These are phyloP conservation scores for Auricularia cornea DNA, from an alignment of 768 basidiomycete genomes.

Conservation along the genomic window DNA sequence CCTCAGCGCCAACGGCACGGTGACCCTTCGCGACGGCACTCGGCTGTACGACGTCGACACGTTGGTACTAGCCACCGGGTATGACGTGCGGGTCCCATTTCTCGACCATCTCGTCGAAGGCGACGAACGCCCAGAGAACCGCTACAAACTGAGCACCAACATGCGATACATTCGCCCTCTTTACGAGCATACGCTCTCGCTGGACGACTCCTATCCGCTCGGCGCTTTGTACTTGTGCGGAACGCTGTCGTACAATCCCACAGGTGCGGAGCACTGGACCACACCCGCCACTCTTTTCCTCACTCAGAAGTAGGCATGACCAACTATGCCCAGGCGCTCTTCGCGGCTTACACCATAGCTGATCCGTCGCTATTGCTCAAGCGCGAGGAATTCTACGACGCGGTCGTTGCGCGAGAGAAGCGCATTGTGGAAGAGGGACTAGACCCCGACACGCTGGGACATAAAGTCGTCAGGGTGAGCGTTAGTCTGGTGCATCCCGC, in stretches of 20 bases:
- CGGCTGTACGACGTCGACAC: constrained; percentile 31
- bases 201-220: constrained; percentile 37
- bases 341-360: constrained; percentile 37
- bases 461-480: constrained; percentile 13
- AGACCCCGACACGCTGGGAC: constrained; percentile 44
- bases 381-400: constrained; percentile 32
- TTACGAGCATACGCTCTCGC: constrained; percentile 43
- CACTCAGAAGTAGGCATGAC: too few relatives aligned
- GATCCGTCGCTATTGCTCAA: constrained; percentile 33
- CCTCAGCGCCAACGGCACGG: constrained; percentile 35
- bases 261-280: too few relatives aligned
- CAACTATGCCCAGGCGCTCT: constrained; percentile 42
- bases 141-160: constrained; percentile 35
- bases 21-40: constrained; percentile 43
- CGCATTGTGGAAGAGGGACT: constrained; percentile 30
- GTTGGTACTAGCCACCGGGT: constrained; percentile 48
- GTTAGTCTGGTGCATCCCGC: too few relatives aligned
- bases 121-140: neutral
- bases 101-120: constrained; percentile 12
- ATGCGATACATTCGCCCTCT: constrained; percentile 47
- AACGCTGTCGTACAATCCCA: constrained; percentile 37
- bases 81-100: constrained; percentile 46
- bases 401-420: constrained; percentile 35
- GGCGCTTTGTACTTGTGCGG: constrained; percentile 50
- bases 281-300: too few relatives aligned